A percentile compares a stretch with the other conserved stretches of the same genome.
Evolutionary conservation across 352 stramenopile genomes (phyloP).

Genomic region (Thalassiosira exigua): DNA sequence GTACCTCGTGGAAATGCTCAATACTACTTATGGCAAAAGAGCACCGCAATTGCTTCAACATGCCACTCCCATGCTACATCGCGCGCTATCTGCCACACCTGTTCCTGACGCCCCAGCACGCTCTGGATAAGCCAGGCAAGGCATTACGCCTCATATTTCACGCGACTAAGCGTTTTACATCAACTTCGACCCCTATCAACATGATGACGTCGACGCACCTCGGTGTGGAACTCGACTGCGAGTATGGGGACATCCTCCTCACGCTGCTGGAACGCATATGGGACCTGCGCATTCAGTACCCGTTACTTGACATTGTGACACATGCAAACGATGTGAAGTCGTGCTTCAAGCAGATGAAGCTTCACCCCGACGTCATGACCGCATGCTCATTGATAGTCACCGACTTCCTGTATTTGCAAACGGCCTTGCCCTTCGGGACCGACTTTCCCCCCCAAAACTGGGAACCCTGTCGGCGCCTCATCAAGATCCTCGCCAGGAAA

Average conservation of each 20-base stretch:
- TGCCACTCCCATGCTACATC: slow-evolving; percentile 30
- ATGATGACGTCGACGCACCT: slow-evolving; percentile 33
- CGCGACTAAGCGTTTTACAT: not conserved
- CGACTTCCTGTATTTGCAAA: slow-evolving; percentile 28
- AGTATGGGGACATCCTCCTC: slow-evolving; percentile 16
- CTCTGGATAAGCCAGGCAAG: slow-evolving; percentile 27
- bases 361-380: slow-evolving; percentile 33
- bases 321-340: slow-evolving; percentile 51
- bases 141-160: slow-evolving; percentile 35
- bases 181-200: slow-evolving; percentile 22
- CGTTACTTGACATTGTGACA: slow-evolving; percentile 14
- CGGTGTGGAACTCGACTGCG: slow-evolving; percentile 20
- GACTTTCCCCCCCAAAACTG: slow-evolving; percentile 30
- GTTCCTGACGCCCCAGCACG: slow-evolving; percentile 40
- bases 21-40: slow-evolving; percentile 25
- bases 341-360: slow-evolving; percentile 44
- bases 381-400: slow-evolving; percentile 31
- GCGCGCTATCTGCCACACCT: slow-evolving; percentile 28
- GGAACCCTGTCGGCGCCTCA: slow-evolving; percentile 5
- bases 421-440: slow-evolving; percentile 20
- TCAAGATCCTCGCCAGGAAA: slow-evolving; percentile 17
- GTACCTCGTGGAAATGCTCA: not conserved
- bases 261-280: slow-evolving; percentile 17
- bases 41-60: slow-evolving; percentile 16
- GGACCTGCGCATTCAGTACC: slow-evolving; percentile 45